These are phyloP conservation scores for Alternaria ethzedia DNA, from an alignment of 2,329 filamentous ascomycete species.

Conservation along the genomic window DNA sequence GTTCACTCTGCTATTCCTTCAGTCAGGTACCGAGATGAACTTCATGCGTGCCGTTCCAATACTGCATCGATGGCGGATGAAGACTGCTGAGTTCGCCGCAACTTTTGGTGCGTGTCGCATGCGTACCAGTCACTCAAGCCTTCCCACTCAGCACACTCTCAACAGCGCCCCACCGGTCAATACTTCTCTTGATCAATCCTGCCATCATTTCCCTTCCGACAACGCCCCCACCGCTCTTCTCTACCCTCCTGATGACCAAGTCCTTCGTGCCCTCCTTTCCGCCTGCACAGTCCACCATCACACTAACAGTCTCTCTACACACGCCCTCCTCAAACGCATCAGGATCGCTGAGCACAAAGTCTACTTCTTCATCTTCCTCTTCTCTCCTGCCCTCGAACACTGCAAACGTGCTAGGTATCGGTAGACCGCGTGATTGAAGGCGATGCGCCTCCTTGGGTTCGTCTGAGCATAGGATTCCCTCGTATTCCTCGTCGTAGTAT, in stretches of 20 bases:
- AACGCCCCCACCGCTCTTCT: constrained; percentile 81
- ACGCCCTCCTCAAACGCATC: constrained; percentile 88
- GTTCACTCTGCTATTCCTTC: background rate
- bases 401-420: constrained; percentile 77
- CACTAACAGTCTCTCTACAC: constrained; percentile 80
- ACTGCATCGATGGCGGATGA: background rate
- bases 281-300: constrained; percentile 72
- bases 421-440: constrained; percentile 69
- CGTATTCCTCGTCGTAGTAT: constrained; percentile 82
- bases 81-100: background rate
- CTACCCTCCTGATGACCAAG: constrained; percentile 72
- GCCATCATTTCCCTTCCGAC: constrained; percentile 69
- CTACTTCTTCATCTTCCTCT: constrained; percentile 51
- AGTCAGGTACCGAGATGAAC: background rate
- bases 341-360: constrained; percentile 84
- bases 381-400: constrained; percentile 65
- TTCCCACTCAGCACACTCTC: constrained; percentile 34
- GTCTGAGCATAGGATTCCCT: constrained; percentile 78
- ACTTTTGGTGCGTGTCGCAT: background rate
- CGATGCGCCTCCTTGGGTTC: constrained; percentile 59
- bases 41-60: background rate
- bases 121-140: constrained; percentile 6
- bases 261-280: constrained; percentile 70
- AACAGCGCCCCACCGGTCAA: constrained; percentile 69
- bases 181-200: constrained; percentile 65